These are phyloP conservation scores for Gracilaria vermiculophylla DNA, from an alignment of 23 red algal species.

Conservation along the genomic window DNA sequence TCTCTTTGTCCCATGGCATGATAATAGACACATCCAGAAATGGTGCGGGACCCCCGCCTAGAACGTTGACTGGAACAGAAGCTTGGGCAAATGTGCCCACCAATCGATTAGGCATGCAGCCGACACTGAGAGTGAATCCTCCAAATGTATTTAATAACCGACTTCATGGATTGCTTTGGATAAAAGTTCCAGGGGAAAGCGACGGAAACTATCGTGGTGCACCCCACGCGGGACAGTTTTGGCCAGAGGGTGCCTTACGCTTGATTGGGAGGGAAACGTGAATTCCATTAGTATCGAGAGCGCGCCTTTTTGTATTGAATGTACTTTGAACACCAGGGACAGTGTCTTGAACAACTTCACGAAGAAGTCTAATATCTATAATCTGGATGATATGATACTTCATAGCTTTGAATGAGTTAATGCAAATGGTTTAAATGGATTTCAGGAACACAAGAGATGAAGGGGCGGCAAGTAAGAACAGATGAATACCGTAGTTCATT, in stretches of 20 bases:
- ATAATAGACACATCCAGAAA: slow-evolving; percentile 63
- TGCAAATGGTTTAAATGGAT: no score
- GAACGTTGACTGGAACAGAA: slow-evolving; percentile 6
- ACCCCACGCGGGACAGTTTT: slow-evolving; percentile 44
- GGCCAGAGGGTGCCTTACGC: slow-evolving; percentile 33
- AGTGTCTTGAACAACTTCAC: no score
- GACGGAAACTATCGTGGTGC: slow-evolving; percentile 41
- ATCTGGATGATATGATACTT: no score
- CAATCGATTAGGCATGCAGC: slow-evolving; percentile 26
- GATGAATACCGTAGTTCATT: no score
- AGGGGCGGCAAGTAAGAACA: no score
- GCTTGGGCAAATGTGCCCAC: slow-evolving; percentile 50
- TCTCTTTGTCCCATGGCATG: slow-evolving; percentile 38
- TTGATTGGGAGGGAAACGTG: neutral
- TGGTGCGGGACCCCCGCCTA: slow-evolving; percentile 43
- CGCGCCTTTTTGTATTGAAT: neutral
- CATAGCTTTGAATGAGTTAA: no score
- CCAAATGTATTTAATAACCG: slow-evolving; percentile 39
- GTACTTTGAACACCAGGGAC: no score
- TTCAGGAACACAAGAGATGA: no score
- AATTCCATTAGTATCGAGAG: neutral
- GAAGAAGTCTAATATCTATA: no score
- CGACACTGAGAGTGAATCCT: slow-evolving; percentile 29
- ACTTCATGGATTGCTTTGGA: slow-evolving; percentile 52
- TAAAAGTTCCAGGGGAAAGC: slow-evolving; percentile 62